These are phyloP conservation scores for Pyrenophora tritici-repentis DNA, from an alignment of 2,329 filamentous ascomycete species.

Conservation along the genomic window DNA sequence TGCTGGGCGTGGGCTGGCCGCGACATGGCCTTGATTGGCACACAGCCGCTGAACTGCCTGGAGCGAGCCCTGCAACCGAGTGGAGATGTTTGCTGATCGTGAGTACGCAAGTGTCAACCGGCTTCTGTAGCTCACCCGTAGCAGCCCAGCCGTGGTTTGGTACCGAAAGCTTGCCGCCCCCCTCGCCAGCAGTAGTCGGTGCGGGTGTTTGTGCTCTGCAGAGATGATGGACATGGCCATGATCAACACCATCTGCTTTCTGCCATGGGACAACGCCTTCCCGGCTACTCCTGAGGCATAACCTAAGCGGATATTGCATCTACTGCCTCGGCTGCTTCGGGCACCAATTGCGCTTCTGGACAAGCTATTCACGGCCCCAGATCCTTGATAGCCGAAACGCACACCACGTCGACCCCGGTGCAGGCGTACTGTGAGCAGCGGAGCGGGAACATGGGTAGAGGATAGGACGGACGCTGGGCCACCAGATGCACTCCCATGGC, in stretches of 20 bases:
- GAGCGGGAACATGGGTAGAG: constrained; percentile 29
- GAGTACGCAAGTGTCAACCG: constrained; percentile 32
- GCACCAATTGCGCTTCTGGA: constrained; percentile 24
- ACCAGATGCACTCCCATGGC: constrained; percentile 22
- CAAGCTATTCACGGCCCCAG: constrained; percentile 13
- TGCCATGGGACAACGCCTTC: not conserved
- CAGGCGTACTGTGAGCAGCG: constrained; percentile 18
- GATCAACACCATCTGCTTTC: not conserved
- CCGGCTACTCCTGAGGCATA: not conserved
- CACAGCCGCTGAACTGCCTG: constrained; percentile 27
- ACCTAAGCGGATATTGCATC: constrained; percentile 8
- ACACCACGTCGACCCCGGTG: constrained; percentile 38
- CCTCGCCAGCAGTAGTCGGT: constrained; percentile 8
- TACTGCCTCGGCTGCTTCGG: constrained; percentile 16
- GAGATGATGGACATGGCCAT: no score
- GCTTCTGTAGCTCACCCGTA: constrained; percentile 27
- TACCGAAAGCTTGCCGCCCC: constrained; percentile 12
- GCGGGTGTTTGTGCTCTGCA: no score
- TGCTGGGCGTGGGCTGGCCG: not conserved
- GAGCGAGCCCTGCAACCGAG: constrained; percentile 39
- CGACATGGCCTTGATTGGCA: constrained; percentile 30
- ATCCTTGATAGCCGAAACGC: constrained; percentile 35
- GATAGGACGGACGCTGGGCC: constrained; percentile 25
- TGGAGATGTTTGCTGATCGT: constrained; percentile 47
- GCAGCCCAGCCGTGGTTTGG: constrained; percentile 25